Evolutionary conservation across 1,284 basidiomycete species (phyloP).

Genomic region (Boletus nobilissimus): DNA sequence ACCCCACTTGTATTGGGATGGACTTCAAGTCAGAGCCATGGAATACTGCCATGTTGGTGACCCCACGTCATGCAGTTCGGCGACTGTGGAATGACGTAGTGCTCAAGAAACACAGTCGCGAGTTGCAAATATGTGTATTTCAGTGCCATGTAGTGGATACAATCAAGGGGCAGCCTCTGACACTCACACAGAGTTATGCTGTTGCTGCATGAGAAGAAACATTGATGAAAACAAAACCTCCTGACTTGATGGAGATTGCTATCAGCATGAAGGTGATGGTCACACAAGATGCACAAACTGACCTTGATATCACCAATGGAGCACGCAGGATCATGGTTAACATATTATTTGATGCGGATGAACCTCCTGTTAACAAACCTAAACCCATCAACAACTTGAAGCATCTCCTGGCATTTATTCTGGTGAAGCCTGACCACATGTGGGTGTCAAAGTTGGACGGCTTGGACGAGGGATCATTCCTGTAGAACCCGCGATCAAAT

Average conservation of each 20-base stretch:
- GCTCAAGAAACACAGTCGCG: background rate
- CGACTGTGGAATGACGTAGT: background rate
- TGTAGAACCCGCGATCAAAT: background rate
- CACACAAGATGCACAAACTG: background rate
- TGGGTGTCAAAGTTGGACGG: background rate
- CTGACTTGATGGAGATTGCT: background rate
- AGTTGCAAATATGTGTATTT: background rate
- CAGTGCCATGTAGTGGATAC: background rate
- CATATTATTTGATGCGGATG: background rate
- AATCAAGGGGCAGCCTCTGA: background rate
- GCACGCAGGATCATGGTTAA: background rate
- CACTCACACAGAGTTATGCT: background rate
- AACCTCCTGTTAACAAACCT: background rate
- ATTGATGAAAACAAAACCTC: background rate
- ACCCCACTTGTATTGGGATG: background rate
- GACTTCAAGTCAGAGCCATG: background rate
- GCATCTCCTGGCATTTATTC: no score
- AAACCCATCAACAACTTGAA: no score
- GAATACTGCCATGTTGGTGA: background rate
- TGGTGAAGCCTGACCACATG: background rate
- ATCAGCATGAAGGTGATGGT: constrained; percentile 6
- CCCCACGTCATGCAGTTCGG: background rate
- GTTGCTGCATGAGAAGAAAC: no score
- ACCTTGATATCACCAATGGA: constrained; percentile 15
- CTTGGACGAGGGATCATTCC: background rate